These are phyloP conservation scores for Botrytis squamosa DNA, from an alignment of 2,329 filamentous ascomycete species.

Conservation along the genomic window DNA sequence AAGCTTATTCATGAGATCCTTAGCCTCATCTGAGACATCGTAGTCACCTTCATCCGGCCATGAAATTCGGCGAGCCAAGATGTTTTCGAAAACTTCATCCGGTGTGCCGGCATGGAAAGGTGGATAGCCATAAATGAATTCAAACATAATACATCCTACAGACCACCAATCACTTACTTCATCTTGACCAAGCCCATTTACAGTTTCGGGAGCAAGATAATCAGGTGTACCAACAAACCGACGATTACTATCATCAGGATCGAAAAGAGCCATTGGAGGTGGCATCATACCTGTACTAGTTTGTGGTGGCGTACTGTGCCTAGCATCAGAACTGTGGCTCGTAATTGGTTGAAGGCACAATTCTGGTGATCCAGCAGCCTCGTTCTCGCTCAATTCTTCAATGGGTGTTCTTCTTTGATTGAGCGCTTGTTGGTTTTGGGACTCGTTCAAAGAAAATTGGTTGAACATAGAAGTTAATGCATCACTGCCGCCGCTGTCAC, in stretches of 20 bases:
- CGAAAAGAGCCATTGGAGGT: conserved; percentile 91
- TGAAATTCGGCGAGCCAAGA: conserved; percentile 81
- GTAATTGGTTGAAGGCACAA: conserved; percentile 59
- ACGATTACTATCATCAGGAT: conserved; percentile 88
- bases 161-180: conserved; percentile 99
- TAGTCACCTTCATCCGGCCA: conserved; percentile 86
- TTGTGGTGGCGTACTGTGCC: conserved; percentile 60
- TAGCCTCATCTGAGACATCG: conserved; percentile 80
- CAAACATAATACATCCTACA: conserved; percentile 95
- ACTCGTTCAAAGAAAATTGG: conserved; percentile 71
- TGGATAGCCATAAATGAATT: conserved; percentile 89
- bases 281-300: conserved; percentile 71
- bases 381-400: conserved; percentile 73
- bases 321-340: conserved; percentile 45
- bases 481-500: conserved; percentile 91
- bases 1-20: conserved; percentile 90
- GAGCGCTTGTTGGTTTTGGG: conserved; percentile 40
- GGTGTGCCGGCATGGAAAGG: conserved; percentile 90
- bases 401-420: conserved; percentile 57
- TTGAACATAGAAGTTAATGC: conserved; percentile 78
- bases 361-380: conserved; percentile 75
- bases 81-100: conserved; percentile 96
- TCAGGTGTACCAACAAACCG: conserved; percentile 96
- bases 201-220: conserved; percentile 94
- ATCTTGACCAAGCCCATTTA: conserved; percentile 91